Base-by-base conservation (phyloP, 352 stramenopile genomes). In the Pythium rhizo-oryzae region DNA sequence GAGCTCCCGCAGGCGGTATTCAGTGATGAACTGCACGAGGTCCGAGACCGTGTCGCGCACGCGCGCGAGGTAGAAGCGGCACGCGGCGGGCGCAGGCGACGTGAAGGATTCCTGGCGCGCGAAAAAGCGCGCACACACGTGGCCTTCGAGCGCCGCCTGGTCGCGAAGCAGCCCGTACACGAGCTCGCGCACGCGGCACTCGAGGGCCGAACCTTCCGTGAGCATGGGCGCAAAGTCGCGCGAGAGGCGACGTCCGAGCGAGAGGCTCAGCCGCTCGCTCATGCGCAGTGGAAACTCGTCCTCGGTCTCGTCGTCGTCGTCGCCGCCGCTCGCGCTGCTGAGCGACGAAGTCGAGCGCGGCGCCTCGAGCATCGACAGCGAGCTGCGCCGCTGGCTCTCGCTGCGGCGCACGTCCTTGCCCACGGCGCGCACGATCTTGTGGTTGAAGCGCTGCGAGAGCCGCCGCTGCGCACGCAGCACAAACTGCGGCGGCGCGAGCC, bases 41-140 rank as follows among this genome's bases (percentile, higher is more conserved):
- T 81, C 69, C 24, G 60, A 56, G 49, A 81, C 70, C 24, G 67
- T 74, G 47, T 80, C 74, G 21, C 77, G 74, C 19, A 76, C 68
- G 25, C 70, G 69, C 43, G 44, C 64, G n/a, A 84, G 49, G 57
- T 78, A 79, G 47, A 55, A 60, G 19, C 69, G 69, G 41, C 70
- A 75, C 8, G 55, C 50, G 7, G 25, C 51, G 8, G 70, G 61
- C 21, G 33, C 16, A n/a, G 61, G n/a, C 23, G 57, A 59, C 15
- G 50, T 62, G 30, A 69, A 67, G 21, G 39, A 33, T 21, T 65
- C 55, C 33, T 71, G 59, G n/a, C 59, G 62, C 9, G 21, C 44
- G 33, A 82, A 59, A 39, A 79, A 79, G 9, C 56, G 60, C 28
- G 24, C 15, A 37, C 65, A 71, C 8, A 71, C 50, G 59, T 78